Evolutionary conservation across 495 filamentous ascomycete genomes (phyloP), one percentile per base, ranked within the genome.

Genomic region (Penicillium bovifimosum): DNA sequence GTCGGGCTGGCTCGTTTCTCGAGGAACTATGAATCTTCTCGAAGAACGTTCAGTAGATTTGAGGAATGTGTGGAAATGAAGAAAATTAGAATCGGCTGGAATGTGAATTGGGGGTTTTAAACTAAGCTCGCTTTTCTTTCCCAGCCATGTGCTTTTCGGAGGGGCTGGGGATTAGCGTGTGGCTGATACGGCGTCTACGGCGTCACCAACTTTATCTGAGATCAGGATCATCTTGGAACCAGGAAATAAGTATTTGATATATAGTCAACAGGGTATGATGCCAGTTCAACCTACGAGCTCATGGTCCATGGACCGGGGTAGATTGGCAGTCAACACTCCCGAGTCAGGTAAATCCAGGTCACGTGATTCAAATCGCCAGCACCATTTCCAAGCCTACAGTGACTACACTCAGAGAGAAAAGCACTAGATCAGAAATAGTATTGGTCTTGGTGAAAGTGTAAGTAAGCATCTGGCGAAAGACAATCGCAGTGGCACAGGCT

Each of bases 121-220:
- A 51, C 28, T 13, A 50, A 36, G 31, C n/a, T 9, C 6, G 10
- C n/a, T 29, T 50, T 40, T 18, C n/a, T 55, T 41, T 52, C 62
- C 62, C 62, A 65, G 62, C 62, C 62, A 63, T 63, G 54, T 64
- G 51, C 33, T 58, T 63, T 55, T 63, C 13, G 36, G 36, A 54
- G 59, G 42, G 58, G 59, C 62, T 62, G 59, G 59, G 59, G 48
- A 24, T 4, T 24, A 24, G 20, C 20, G 20, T 24, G 20, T 24
- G 20, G 20, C 20, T 24, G 20, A 24, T 24, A 24, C 20, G 20
- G n/a, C n/a, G n/a, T n/a, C 20, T 24, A n/a, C n/a, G n/a, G n/a
- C n/a, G 20, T 24, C 20, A 24, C 2, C 20, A 24, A 24, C 20
- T 24, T 24, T 2, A 24, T 24, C 20, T 24, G 20, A 2, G 20